Percentiles rank a stretch among this genome's conserved stretches.
phyloP scores from a whole-genome alignment of 2,329 filamentous ascomycete species.

The Pseudocercospora ulei region DNA sequence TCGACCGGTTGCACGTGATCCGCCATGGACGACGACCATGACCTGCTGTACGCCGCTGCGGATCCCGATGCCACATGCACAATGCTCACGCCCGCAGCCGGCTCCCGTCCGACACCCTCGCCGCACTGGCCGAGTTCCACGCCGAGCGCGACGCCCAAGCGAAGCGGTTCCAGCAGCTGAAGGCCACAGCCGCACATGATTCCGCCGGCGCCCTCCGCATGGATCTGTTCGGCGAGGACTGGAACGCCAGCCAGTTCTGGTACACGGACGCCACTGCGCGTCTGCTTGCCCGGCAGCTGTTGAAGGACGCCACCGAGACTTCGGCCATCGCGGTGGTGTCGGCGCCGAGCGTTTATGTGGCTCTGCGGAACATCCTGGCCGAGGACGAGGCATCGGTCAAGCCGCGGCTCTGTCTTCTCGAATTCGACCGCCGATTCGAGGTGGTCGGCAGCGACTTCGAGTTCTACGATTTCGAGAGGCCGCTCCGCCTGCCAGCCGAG shows the following conservation, averaged over 20 bases:
- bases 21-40: conserved; percentile 23
- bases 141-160: conserved; percentile 58
- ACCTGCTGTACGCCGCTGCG: conserved; percentile 21
- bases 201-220: conserved; percentile 47
- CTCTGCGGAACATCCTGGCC: conserved; percentile 54
- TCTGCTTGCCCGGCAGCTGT: conserved; percentile 54
- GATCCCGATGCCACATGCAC: conserved; percentile 6
- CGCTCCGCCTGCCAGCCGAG: conserved; percentile 51
- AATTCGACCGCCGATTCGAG: conserved; percentile 63
- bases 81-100: conserved; percentile 39
- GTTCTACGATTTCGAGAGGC: conserved; percentile 63
- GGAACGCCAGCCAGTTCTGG: conserved; percentile 71
- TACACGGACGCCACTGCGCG: conserved; percentile 61
- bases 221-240: conserved; percentile 66
- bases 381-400: conserved; percentile 30
- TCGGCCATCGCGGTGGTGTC: conserved; percentile 58
- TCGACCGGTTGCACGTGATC: conserved; percentile 7
- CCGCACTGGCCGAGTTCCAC: conserved; percentile 64
- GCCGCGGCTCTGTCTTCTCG: conserved; percentile 57
- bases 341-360: conserved; percentile 66
- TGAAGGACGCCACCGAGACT: conserved; percentile 50
- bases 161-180: conserved; percentile 59
- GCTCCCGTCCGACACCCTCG: conserved; percentile 57
- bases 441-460: conserved; percentile 68
- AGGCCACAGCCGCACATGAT: conserved; percentile 51